Conservation (phyloP, 2,329 filamentous ascomycete genomes). For the Aspergillus pseudotamarii region DNA sequence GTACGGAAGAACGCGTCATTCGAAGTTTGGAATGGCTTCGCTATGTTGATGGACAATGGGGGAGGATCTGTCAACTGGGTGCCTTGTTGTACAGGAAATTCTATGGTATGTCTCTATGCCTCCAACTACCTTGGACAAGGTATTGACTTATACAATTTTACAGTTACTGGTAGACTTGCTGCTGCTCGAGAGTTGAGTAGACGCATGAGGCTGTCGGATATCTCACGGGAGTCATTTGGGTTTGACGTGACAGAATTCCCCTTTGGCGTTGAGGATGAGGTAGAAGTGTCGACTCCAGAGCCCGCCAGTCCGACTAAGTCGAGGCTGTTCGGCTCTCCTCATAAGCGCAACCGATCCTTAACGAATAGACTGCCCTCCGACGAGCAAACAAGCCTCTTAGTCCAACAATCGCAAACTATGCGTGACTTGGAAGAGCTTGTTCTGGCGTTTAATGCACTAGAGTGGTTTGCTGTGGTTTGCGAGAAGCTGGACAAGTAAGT, state of each 20-base stretch:
- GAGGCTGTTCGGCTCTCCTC: slow-evolving; percentile 27
- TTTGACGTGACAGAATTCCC: slow-evolving; percentile 39
- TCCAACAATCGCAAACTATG: slow-evolving; percentile 61
- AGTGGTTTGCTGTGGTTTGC: slow-evolving; percentile 64
- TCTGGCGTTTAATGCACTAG: slow-evolving; percentile 66
- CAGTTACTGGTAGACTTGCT: slow-evolving; percentile 46
- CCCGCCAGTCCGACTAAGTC: slow-evolving; percentile 38
- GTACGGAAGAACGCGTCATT: slow-evolving; percentile 72
- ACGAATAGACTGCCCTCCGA: slow-evolving; percentile 30
- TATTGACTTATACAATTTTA: slow-evolving; percentile 4
- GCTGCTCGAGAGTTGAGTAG: slow-evolving; percentile 59
- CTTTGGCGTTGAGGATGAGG: slow-evolving; percentile 24
- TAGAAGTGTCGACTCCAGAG: slow-evolving; percentile 27
- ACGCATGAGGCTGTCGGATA: slow-evolving; percentile 54
- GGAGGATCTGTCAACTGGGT: slow-evolving; percentile 68
- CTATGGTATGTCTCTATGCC: slow-evolving; percentile 65
- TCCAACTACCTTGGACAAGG: slow-evolving; percentile 16
- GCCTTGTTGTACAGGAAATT: slow-evolving; percentile 80
- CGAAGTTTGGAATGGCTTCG: slow-evolving; percentile 83
- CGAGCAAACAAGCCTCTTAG: slow-evolving; percentile 28
- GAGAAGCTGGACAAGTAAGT: slow-evolving; percentile 48
- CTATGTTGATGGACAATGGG: slow-evolving; percentile 72
- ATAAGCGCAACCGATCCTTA: slow-evolving; percentile 31
- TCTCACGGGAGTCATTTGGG: slow-evolving; percentile 45
- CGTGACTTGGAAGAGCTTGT: slow-evolving; percentile 71